phyloP scores from a whole-genome alignment of 768 basidiomycete genomes.

The Lentinula lateritia region DNA sequence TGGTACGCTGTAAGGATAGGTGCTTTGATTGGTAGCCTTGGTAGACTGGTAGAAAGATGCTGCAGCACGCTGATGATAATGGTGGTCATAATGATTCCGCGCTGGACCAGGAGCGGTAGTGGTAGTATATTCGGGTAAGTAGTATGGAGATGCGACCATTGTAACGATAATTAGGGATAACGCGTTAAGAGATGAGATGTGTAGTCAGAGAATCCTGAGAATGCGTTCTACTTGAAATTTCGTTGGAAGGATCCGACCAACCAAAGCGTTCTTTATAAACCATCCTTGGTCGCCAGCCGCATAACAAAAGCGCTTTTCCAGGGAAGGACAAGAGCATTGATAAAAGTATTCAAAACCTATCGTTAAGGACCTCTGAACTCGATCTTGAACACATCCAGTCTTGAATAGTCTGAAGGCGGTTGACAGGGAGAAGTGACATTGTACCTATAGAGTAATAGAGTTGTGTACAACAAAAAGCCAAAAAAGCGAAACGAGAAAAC shows the following conservation, averaged over 20 bases:
- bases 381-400: background rate
- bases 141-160: background rate
- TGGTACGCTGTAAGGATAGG: background rate
- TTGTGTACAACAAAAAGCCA: background rate
- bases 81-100: background rate
- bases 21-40: background rate
- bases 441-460: background rate
- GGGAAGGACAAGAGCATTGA: background rate
- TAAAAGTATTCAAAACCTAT: background rate
- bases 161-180: background rate
- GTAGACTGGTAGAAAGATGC: background rate
- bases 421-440: background rate
- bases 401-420: background rate
- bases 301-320: background rate
- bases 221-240: background rate
- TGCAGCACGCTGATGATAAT: background rate
- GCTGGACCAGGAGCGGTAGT: background rate
- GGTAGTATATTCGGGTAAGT: background rate
- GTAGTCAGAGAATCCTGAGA: background rate
- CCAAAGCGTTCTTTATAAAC: background rate
- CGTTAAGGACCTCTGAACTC: background rate
- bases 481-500: background rate
- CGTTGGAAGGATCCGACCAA: background rate
- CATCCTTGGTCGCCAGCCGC: background rate
- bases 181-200: background rate